Conservation (phyloP, 352 stramenopile genomes). For the Elongisporangium prolatum region DNA sequence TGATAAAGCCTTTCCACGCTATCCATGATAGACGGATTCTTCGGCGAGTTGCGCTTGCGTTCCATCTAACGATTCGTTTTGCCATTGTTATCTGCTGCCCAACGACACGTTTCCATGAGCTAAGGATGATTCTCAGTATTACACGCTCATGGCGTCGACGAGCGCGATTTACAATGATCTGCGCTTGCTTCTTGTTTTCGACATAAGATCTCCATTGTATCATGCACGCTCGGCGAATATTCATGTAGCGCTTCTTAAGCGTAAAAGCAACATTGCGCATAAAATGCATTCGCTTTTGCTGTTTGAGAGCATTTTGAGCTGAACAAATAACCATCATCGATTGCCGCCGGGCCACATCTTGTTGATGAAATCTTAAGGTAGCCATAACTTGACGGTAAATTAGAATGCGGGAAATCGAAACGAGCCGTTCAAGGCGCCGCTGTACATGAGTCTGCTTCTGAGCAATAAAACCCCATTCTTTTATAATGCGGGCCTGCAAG, state of each 20-base stretch:
- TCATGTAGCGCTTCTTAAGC: constrained; percentile 17
- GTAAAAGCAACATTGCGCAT: constrained; percentile 17
- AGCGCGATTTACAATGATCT: constrained; percentile 4
- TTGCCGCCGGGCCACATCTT: constrained; percentile 20
- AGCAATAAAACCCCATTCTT: background rate
- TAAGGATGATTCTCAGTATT: background rate
- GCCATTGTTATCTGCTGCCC: background rate
- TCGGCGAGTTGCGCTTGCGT: background rate
- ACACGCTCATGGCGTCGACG: constrained; percentile 4
- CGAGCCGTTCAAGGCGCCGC: background rate
- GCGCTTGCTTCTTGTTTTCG: constrained; percentile 5
- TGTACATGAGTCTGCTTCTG: background rate
- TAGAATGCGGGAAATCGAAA: background rate
- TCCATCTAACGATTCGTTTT: background rate
- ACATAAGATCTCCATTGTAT: constrained; percentile 14
- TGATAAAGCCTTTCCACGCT: background rate
- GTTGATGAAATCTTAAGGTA: constrained; percentile 5
- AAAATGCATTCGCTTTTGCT: constrained; percentile 24
- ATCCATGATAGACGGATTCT: background rate
- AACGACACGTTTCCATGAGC: background rate
- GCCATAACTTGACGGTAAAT: constrained; percentile 2
- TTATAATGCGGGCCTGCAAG: background rate
- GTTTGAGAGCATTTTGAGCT: constrained; percentile 21
- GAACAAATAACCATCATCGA: constrained; percentile 29
- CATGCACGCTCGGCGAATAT: constrained; percentile 12